These are phyloP conservation scores for Xylariaceae sp. DNA, from an alignment of 2,329 filamentous ascomycete species.

Conservation along the genomic window DNA sequence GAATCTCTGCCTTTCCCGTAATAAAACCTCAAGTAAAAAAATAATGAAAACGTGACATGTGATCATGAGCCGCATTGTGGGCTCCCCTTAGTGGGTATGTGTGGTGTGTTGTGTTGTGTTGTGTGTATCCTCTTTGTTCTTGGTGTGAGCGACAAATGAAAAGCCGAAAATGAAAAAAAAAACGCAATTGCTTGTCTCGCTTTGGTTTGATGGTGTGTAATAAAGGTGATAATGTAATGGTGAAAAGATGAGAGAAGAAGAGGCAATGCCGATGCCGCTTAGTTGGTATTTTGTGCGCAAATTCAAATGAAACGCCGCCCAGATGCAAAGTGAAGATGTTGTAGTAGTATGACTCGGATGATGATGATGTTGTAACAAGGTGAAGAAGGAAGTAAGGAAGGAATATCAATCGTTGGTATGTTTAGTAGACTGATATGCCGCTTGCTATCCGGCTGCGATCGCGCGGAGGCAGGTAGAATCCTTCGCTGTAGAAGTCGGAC, in stretches of 20 bases:
- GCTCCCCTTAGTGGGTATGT: too few species aligned
- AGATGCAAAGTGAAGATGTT: constrained; percentile 32
- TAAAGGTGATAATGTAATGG: too few species aligned
- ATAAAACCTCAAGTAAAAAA: background rate
- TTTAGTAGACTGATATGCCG: constrained; percentile 53
- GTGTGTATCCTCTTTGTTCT: too few species aligned
- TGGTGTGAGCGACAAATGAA: constrained; percentile 22
- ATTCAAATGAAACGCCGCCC: constrained; percentile 28
- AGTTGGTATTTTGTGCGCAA: constrained; percentile 34
- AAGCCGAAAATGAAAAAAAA: constrained; percentile 24
- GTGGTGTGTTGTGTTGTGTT: too few species aligned
- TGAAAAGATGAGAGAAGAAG: constrained; percentile 10
- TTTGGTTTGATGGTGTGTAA: constrained; percentile 19
- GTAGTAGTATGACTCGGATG: constrained; percentile 17
- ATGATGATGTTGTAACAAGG: constrained; percentile 14
- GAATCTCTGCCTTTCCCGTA: background rate
- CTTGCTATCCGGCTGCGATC: constrained; percentile 48
- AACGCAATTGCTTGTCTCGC: constrained; percentile 24
- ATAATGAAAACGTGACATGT: constrained; percentile 15
- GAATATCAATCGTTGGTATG: background rate
- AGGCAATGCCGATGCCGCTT: constrained; percentile 30
- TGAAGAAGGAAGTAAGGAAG: constrained; percentile 32
- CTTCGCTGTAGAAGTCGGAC: constrained; percentile 45
- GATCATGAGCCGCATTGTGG: constrained; percentile 14
- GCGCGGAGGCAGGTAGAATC: constrained; percentile 49